Evolutionary conservation across 352 stramenopile species (phyloP), one percentile per base, ranked within the genome.

Genomic region (Plasmopara halstedii): DNA sequence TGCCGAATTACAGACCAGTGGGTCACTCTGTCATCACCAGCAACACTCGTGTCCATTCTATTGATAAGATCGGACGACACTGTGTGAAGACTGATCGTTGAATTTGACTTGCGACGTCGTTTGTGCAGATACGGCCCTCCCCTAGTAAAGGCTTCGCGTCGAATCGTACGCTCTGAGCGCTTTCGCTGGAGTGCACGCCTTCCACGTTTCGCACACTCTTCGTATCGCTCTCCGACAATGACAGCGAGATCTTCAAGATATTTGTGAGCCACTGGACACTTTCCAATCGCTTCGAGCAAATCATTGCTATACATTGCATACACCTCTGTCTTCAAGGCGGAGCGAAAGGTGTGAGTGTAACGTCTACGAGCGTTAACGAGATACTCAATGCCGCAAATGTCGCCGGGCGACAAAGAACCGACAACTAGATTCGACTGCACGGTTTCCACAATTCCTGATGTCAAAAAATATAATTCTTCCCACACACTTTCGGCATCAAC

Each of bases 391-490:
- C 73, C 77, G 35, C 78, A 90, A 49, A 90, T 88, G 33, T 88
- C 75, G 6, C 77, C 74, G 4, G 68, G 53, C 0, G 64, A 64
- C 6, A 88, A 66, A 1, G 75, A 77, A 2, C 72, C 72, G 3
- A 80, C 71, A 11, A 85, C 68, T 4, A 73, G 47, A 27, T 90
- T 85, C 6, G 53, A 71, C 6, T 65, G 71, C 17, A 88, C 58
- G 0, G 63, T 73, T 25, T 90, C 73, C 29, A 90, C 53, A 0
- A 66, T 70, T 2, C 75, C 78, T 8, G 23, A 60, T 0, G 73
- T 70, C 15, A 90, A 58, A 25, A 90, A 90, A 29, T 90, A 88
- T 2, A 90, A 51, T 49, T 88, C 75, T 51, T 88, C 78, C 78
- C 78, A 88, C 1, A 90, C 75, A 40, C 78, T 87, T 53, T 88